Base-by-base conservation (phyloP, 345 rosid genomes). In the Ceriops zippeliana region DNA sequence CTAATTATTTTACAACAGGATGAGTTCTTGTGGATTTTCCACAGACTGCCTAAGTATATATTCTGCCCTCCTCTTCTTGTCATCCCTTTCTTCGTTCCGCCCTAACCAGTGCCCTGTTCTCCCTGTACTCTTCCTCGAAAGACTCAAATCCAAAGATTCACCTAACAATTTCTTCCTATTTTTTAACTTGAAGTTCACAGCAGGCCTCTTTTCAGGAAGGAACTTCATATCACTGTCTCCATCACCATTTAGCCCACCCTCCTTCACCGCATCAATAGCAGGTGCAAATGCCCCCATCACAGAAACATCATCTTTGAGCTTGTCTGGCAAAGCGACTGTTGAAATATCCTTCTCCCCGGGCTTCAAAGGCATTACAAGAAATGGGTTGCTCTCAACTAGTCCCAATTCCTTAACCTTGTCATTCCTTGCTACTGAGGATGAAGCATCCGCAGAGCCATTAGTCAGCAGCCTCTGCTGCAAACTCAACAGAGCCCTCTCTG, bases 21-120 rank as follows among this genome's bases (percentile, higher is more conserved):
- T 90, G 68, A 95, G 96, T 67, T 95, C 99, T 67, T 85, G 85
- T 6, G 96, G 96, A 38, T 87, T 91, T 77, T 95, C 99, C 73
- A 86, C 85, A 21, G 97, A 86, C 54, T 95, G 96, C 70, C 82
- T 85, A 68, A 91, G 87, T 69, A 95, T 90, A 63, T 83, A 87
- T 81, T 87, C 98, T 20, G 96, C 99, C 75, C 99, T 91, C 76
- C 98, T 85, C 85, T 90, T 95, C 80, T 84, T 91, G 63, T 95
- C 99, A 73, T 91, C 99, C 80, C 92, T 89, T 79, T 95, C 99
- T 17, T 90, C 99, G 49, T 82, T 96, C 42, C 85, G 86, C 63
- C 75, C 85, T 71, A 84, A 67, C 38, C 62, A 79, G 20, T 82
- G 71, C 19, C 79, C 58, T 4, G 74, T 37, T 68, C 83, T 83